phyloP scores from a whole-genome alignment of 371 early-diverging fungal species.

The Umbelopsis sp. region DNA sequence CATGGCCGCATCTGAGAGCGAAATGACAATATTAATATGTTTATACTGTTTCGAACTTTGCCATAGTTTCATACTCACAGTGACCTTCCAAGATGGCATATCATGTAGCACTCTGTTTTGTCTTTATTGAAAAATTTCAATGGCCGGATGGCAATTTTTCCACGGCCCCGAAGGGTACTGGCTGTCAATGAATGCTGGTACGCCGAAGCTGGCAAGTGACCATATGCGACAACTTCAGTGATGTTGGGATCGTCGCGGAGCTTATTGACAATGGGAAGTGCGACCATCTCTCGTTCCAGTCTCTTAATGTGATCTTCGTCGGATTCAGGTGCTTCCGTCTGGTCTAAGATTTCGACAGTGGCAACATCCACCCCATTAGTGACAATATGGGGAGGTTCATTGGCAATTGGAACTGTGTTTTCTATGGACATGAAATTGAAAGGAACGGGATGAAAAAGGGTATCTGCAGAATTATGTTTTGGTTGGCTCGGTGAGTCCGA shows the following conservation, averaged over 20 bases:
- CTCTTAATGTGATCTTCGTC: slow-evolving; percentile 9
- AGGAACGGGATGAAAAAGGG: neutral
- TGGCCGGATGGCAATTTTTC: slow-evolving; percentile 47
- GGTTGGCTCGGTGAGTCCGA: neutral
- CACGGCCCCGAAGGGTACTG: slow-evolving; percentile 53
- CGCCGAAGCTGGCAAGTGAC: slow-evolving; percentile 40
- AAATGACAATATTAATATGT: neutral
- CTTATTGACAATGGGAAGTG: slow-evolving; percentile 27
- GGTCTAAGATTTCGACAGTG: slow-evolving; percentile 22
- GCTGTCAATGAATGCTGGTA: slow-evolving; percentile 54
- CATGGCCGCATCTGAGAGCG: slow-evolving; percentile 59
- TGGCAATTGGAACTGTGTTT: neutral
- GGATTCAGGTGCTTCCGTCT: slow-evolving; percentile 16
- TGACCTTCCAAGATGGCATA: slow-evolving; percentile 41
- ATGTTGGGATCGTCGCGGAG: slow-evolving; percentile 37
- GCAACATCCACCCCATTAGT: slow-evolving; percentile 11
- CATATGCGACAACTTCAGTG: slow-evolving; percentile 48
- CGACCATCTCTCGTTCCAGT: neutral
- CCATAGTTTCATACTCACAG: slow-evolving; percentile 32
- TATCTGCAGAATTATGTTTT: neutral
- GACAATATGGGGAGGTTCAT: neutral
- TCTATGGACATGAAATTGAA: slow-evolving; percentile 6
- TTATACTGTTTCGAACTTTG: neutral
- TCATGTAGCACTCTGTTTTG: slow-evolving; percentile 44
- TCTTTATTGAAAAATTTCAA: slow-evolving; percentile 48